phyloP scores from a whole-genome alignment of 441 rosid genomes.

The Syzygium syzygioides region DNA sequence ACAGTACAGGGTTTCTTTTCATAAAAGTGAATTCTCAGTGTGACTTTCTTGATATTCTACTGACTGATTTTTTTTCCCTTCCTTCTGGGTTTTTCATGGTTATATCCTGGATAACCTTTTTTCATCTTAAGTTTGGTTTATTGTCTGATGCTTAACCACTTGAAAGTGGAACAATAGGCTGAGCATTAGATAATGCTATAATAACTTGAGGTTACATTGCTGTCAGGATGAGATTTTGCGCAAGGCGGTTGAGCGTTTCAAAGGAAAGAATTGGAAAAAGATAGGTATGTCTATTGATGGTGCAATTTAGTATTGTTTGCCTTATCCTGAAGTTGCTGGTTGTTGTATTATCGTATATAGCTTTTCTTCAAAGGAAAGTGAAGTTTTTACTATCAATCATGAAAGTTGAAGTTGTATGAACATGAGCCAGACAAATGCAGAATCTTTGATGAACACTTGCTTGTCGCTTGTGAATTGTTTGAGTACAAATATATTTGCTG shows the following conservation, averaged over 20 bases:
- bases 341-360: not conserved
- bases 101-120: too few species aligned
- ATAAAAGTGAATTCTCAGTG: not conserved
- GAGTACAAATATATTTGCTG: not conserved
- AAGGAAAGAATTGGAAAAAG: constrained; percentile 99
- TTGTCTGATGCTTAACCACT: not conserved
- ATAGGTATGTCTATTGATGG: constrained; percentile 45
- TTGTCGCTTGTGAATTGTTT: not conserved
- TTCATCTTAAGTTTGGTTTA: not conserved
- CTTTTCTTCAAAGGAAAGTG: not conserved
- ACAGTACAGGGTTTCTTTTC: not conserved
- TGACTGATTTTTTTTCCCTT: not conserved
- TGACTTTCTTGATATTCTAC: not conserved
- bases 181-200: not conserved
- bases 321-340: not conserved
- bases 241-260: constrained; percentile 89
- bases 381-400: not conserved
- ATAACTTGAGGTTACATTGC: not conserved
- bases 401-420: not conserved
- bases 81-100: not conserved
- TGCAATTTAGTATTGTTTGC: not conserved
- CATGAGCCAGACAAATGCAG: not conserved
- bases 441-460: not conserved
- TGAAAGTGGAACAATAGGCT: not conserved
- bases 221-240: constrained; percentile 86